Base-by-base conservation (phyloP, 495 filamentous ascomycete genomes). In the Penicillium cosmopolitanum region DNA sequence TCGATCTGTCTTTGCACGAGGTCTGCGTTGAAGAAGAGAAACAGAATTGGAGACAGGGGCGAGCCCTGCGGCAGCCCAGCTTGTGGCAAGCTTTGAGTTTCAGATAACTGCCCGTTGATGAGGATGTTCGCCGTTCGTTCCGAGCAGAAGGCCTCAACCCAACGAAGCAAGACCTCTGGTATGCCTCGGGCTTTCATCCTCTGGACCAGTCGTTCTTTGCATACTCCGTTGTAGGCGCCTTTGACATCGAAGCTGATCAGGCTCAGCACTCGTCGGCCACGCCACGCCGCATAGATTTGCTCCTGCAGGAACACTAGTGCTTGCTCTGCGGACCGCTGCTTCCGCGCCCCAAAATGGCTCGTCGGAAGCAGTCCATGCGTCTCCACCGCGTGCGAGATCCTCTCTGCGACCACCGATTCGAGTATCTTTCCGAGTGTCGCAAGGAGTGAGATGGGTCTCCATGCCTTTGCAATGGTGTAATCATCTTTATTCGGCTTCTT, bases 231-330 rank as follows among this genome's bases (percentile, higher is more conserved):
- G 56, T 76, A 80, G 50, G 70, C 77, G 11, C 74, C 74, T 62
- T 77, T 76, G 23, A 77, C 70, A 67, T 80, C 72, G 51, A 78
- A 77, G 56, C 61, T 72, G 53, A 78, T 66, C 51, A 78, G 15
- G 42, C 64, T 73, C 42, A 66, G 48, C 25, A 58, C 69, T n/a
- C 53, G 53, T 42, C 53, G 52, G 36, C 53, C 59, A 4, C 56
- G 38, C 56, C 50, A 73, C n/a, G 62, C 71, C 11, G 56, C 53
- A 38, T 66, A 67, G 35, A 73, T 65, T 19, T 71, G 43, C 21
- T 76, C 65, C 44, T 63, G 46, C n/a, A 77, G 44, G 25, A 69
- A 40, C 18, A 63, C 15, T 9, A 75, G 34, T 53, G 68, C 71
- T 23, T 67, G 53, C 44, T 66, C 64, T 13, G 61, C 54, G 8